Conservation (phyloP, 1,284 basidiomycete species). For the Leccinum variabile region DNA sequence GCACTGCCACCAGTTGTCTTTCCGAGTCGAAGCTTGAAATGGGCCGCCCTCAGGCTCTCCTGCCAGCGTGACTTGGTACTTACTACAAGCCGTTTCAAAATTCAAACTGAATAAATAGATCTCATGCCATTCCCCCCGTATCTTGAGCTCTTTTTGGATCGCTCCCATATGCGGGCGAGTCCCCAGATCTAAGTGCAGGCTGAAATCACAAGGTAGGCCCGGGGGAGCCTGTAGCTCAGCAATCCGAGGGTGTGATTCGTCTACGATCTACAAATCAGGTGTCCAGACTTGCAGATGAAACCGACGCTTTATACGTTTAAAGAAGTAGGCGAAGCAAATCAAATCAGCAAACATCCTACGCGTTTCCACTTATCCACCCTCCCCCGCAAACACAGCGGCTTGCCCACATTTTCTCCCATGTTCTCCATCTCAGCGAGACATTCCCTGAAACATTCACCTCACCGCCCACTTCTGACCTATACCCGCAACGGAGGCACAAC, state of each 20-base stretch:
- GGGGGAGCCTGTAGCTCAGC: background rate
- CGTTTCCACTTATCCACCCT: slow-evolving; percentile 43
- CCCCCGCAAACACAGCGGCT: slow-evolving; percentile 70
- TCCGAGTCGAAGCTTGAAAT: background rate
- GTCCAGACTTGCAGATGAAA: slow-evolving; percentile 12
- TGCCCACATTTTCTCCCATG: slow-evolving; percentile 63
- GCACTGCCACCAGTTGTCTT: background rate
- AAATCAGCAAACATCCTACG: slow-evolving; percentile 8
- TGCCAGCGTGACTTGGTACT: no score
- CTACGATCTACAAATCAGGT: background rate
- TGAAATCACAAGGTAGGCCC: no score
- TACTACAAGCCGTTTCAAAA: background rate
- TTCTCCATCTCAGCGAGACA: slow-evolving; percentile 49
- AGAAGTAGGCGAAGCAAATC: background rate
- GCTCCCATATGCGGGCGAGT: no score
- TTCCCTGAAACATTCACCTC: slow-evolving; percentile 33
- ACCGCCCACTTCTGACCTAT: slow-evolving; percentile 47
- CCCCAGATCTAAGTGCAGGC: no score
- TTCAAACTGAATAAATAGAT: no score
- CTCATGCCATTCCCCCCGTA: no score
- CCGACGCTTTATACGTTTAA: slow-evolving; percentile 10
- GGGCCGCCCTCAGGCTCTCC: no score
- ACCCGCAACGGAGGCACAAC: slow-evolving; percentile 62
- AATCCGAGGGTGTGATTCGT: background rate
- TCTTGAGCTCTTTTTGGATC: no score